Conservation (phyloP, 2,329 filamentous ascomycete genomes). For the Talaromyces verruculosus region DNA sequence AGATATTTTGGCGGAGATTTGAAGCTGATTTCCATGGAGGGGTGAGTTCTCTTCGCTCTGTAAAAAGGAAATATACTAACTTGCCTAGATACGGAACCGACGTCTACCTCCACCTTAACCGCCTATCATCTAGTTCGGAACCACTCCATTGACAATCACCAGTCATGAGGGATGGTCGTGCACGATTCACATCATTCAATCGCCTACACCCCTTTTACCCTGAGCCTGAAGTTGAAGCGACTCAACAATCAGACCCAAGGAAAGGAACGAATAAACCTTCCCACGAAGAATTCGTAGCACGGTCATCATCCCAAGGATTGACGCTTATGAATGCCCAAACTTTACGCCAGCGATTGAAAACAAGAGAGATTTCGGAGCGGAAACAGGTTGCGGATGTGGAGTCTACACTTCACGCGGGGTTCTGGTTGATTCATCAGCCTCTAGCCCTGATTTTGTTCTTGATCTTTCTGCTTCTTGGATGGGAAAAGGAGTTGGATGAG, state of each 20-base stretch:
- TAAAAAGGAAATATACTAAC: conserved; percentile 21
- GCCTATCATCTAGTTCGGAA: conserved; percentile 91
- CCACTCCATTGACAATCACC: conserved; percentile 90
- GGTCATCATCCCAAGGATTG: conserved; percentile 50
- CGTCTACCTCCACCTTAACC: conserved; percentile 96
- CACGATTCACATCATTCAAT: conserved; percentile 42
- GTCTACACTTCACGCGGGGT: conserved; percentile 23
- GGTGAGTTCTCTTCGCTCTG: conserved; percentile 61
- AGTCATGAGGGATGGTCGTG: conserved; percentile 76
- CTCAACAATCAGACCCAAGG: not conserved
- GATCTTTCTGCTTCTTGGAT: not conserved
- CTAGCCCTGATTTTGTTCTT: not conserved
- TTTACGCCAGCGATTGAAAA: conserved; percentile 69
- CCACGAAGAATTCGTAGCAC: conserved; percentile 19
- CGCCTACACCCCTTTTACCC: conserved; percentile 43
- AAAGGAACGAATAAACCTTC: not conserved
- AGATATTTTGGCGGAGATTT: conserved; percentile 96
- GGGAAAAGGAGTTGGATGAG: conserved; percentile 2
- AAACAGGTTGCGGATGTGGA: conserved; percentile 89
- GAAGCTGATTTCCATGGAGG: conserved; percentile 99
- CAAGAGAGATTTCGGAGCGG: conserved; percentile 75
- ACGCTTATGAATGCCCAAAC: conserved; percentile 54
- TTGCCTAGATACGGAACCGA: conserved; percentile 84
- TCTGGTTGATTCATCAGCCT: conserved; percentile 37
- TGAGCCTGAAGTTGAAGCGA: conserved; percentile 30